Conservation (phyloP, 495 filamentous ascomycete genomes). For the Penicillium fimorum region DNA sequence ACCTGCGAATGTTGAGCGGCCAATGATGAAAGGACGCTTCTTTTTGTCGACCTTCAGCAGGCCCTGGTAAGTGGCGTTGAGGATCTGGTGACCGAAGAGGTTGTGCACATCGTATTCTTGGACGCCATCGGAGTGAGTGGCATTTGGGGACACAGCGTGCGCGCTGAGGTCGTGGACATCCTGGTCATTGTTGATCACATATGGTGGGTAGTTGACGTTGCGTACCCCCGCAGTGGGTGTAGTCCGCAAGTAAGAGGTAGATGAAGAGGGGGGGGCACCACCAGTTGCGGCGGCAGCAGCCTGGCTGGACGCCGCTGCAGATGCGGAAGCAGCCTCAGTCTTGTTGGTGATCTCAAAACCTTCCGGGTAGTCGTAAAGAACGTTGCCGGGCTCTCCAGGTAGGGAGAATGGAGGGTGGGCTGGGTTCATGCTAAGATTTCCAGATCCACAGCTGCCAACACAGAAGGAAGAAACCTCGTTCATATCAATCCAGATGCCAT, state of each 20-base stretch:
- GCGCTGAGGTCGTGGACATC: conserved; percentile 64
- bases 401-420: conserved; percentile 66
- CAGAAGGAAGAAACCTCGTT: conserved; percentile 75
- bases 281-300: conserved; percentile 43
- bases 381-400: conserved; percentile 62
- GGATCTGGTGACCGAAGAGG: conserved; percentile 69
- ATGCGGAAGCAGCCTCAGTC: conserved; percentile 63
- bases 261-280: conserved; percentile 34
- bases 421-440: conserved; percentile 67
- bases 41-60: conserved; percentile 59
- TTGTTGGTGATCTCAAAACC: conserved; percentile 68
- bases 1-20: conserved; percentile 78
- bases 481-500: conserved; percentile 67
- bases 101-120: conserved; percentile 82
- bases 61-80: conserved; percentile 78
- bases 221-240: conserved; percentile 67
- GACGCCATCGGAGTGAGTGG: conserved; percentile 69
- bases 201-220: conserved; percentile 78
- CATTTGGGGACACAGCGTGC: conserved; percentile 74
- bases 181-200: conserved; percentile 77
- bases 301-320: conserved; percentile 52
- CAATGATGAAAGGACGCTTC: conserved; percentile 84
- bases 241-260: conserved; percentile 55
- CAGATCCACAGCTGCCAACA: conserved; percentile 70
- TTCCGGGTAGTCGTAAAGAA: conserved; percentile 66